Conservation (phyloP, 73 alveolate genomes). For the Paramecium sexaurelia region DNA sequence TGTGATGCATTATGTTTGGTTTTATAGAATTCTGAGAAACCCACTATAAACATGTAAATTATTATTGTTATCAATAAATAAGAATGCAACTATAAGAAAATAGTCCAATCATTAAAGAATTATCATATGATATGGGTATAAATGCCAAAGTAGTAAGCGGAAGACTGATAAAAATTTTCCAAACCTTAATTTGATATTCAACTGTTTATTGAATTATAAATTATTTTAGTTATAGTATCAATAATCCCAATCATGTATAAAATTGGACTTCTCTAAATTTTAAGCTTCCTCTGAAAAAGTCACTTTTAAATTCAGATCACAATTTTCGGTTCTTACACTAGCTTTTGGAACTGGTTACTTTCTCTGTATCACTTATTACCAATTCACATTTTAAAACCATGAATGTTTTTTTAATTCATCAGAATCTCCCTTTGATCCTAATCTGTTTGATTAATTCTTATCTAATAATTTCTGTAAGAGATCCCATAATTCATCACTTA, state of each 20-base stretch:
- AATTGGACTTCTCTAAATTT: not conserved
- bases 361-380: conserved; percentile 84
- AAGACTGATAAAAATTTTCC: conserved; percentile 20
- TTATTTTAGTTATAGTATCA: not conserved
- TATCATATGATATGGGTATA: conserved; percentile 39
- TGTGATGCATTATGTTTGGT: conserved; percentile 42
- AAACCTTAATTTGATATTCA: conserved; percentile 7
- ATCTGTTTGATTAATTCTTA: conserved; percentile 89
- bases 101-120: conserved; percentile 46
- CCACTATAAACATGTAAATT: not conserved
- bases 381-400: conserved; percentile 92
- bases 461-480: conserved; percentile 75
- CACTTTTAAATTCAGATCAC: conserved; percentile 7
- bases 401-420: conserved; percentile 92
- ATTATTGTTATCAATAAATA: not conserved
- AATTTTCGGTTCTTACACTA: conserved; percentile 6
- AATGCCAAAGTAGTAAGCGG: conserved; percentile 39
- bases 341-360: conserved; percentile 87
- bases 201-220: not conserved
- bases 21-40: conserved; percentile 12
- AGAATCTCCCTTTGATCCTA: conserved; percentile 87
- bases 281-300: not conserved
- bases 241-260: conserved; percentile 46
- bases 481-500: conserved; percentile 79
- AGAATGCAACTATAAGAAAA: conserved; percentile 29